phyloP scores from a whole-genome alignment of 441 rosid species.

The Corymbia citriodora region DNA sequence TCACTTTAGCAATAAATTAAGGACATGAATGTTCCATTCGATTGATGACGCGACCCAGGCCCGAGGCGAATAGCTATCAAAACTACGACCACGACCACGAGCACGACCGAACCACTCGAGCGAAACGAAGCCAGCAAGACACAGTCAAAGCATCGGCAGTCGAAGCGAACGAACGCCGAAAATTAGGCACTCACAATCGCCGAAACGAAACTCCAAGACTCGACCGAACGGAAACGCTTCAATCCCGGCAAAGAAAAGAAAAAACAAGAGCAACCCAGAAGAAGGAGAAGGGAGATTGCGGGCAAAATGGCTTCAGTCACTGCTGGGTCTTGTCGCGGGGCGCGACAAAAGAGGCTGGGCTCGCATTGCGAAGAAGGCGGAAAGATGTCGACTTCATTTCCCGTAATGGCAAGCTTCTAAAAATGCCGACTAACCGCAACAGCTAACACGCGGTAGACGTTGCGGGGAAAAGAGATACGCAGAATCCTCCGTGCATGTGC shows the following conservation, averaged over 20 bases:
- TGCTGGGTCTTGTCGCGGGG: background rate
- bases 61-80: background rate
- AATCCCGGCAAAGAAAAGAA: background rate
- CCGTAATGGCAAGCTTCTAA: background rate
- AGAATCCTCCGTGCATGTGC: background rate
- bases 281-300: background rate
- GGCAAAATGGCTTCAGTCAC: background rate
- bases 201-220: background rate
- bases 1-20: background rate
- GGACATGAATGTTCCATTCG: background rate
- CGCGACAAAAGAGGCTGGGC: background rate
- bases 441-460: background rate
- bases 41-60: background rate
- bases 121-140: background rate
- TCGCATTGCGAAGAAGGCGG: background rate
- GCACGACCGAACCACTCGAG: background rate
- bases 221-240: background rate
- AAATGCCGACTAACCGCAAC: background rate
- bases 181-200: background rate
- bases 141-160: background rate
- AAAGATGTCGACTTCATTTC: background rate
- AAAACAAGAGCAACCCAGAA: background rate
- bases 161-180: background rate
- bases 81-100: background rate
- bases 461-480: background rate